A percentile compares a stretch with the other conserved stretches of the same genome.
Conservation (phyloP, 2,329 filamentous ascomycete genomes). For the Elsinoe perseae region DNA sequence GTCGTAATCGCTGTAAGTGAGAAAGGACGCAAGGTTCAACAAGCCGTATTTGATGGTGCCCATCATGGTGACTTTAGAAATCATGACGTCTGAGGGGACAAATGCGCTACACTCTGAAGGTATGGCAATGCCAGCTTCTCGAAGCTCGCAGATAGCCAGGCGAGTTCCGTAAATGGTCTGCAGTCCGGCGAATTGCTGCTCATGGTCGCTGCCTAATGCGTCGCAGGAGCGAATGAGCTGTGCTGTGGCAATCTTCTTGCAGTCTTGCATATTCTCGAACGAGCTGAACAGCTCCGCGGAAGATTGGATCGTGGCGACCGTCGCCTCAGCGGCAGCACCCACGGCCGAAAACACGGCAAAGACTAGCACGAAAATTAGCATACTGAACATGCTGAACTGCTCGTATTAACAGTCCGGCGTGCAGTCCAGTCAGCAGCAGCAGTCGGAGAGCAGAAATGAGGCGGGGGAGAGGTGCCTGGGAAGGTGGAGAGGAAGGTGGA, state of each 20-base stretch:
- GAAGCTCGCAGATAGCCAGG: constrained; percentile 56
- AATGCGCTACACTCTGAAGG: constrained; percentile 47
- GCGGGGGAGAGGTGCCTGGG: neutral
- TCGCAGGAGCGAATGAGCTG: constrained; percentile 47
- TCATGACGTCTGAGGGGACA: constrained; percentile 33
- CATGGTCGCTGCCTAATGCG: constrained; percentile 25
- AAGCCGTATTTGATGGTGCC: constrained; percentile 21
- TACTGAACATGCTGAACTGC: constrained; percentile 31
- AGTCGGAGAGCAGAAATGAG: constrained; percentile 43
- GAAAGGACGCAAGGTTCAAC: constrained; percentile 16
- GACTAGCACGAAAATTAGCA: constrained; percentile 42
- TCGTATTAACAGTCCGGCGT: neutral
- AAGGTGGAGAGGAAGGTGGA: constrained; percentile 33
- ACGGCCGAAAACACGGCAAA: constrained; percentile 36
- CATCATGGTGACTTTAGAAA: constrained; percentile 23
- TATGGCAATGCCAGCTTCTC: constrained; percentile 43
- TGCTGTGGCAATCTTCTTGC: constrained; percentile 46
- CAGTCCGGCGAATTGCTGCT: constrained; percentile 34
- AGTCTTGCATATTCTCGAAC: constrained; percentile 42
- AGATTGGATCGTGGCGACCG: constrained; percentile 19
- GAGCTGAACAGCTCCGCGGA: constrained; percentile 39
- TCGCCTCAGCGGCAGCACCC: constrained; percentile 19
- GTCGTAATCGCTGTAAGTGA: constrained; percentile 22
- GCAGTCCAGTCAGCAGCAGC: constrained; percentile 29
- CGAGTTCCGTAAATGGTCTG: constrained; percentile 55